Conservation (phyloP, 202 grass and related monocot genomes). For the Dendrocalamus latiflorus region DNA sequence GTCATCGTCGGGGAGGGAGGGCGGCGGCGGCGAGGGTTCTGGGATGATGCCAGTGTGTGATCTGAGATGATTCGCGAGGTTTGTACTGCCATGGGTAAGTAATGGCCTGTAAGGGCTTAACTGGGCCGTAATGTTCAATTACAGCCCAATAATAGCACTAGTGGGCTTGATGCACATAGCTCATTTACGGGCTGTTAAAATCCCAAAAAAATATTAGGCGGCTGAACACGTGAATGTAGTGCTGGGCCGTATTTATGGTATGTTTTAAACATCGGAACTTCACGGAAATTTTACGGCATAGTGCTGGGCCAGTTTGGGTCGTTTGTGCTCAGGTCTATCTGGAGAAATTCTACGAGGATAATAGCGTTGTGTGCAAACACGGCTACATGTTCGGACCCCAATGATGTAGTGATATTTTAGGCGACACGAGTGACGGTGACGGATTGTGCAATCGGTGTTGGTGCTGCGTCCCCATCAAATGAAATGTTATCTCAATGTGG, state of each 20-base stretch:
- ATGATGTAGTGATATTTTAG: not conserved
- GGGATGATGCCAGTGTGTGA: not conserved
- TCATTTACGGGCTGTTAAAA: not conserved
- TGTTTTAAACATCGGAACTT: too few relatives aligned
- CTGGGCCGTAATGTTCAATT: not conserved
- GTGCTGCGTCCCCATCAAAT: conserved; percentile 27
- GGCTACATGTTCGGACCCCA: conserved; percentile 17
- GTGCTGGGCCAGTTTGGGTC: too few relatives aligned
- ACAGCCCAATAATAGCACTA: not conserved
- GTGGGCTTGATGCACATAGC: not conserved
- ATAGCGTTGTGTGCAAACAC: not conserved
- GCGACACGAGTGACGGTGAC: not conserved
- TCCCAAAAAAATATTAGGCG: not conserved
- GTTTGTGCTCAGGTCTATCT: not conserved
- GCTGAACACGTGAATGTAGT: not conserved
- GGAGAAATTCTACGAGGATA: not conserved
- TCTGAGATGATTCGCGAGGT: not conserved
- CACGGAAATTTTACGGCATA: too few relatives aligned
- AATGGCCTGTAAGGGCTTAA: not conserved
- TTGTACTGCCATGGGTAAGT: not conserved
- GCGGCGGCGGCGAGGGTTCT: conserved; percentile 40
- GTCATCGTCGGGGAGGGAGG: conserved; percentile 40
- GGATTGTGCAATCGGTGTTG: not conserved
- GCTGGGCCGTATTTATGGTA: too few relatives aligned
- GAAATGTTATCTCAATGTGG: not conserved